These are phyloP conservation scores for Sporothrix euskadiensis DNA, from an alignment of 2,329 filamentous ascomycete species.

Conservation along the genomic window DNA sequence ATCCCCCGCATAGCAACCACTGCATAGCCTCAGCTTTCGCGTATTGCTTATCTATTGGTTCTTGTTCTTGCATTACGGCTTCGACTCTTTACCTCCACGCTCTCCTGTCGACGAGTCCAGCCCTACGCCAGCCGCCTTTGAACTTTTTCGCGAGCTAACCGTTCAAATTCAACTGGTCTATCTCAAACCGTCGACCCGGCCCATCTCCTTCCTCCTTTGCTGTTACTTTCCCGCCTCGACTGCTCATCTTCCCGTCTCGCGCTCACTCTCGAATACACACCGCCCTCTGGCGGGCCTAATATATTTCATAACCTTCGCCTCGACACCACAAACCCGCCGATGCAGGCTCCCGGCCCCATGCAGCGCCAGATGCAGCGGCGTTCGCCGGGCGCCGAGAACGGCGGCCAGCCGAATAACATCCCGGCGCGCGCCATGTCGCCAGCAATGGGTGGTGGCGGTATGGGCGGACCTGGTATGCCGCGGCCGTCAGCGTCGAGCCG, in stretches of 20 bases:
- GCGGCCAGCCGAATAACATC: conserved; percentile 52
- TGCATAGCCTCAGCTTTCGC: neutral
- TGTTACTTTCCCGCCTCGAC: neutral
- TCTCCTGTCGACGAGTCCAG: neutral
- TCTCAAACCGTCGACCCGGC: conserved; percentile 17
- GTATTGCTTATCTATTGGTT: neutral
- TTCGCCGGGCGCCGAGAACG: conserved; percentile 63
- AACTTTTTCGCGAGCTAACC: neutral
- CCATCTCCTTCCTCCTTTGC: neutral
- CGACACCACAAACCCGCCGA: conserved; percentile 34
- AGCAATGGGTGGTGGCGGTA: conserved; percentile 48
- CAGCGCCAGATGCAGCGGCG: conserved; percentile 61
- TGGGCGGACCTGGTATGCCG: conserved; percentile 46
- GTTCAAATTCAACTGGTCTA: neutral
- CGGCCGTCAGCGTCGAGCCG: conserved; percentile 65
- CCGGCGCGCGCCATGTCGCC: conserved; percentile 63
- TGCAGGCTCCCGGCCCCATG: conserved; percentile 55
- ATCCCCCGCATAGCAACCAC: neutral
- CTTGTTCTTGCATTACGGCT: neutral
- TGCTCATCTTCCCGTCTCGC: neutral
- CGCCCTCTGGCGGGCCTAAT: neutral
- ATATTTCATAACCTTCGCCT: neutral
- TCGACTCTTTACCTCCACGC: neutral
- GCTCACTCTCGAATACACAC: neutral
- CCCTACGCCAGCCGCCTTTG: neutral